A percentile compares a stretch with the other conserved stretches of the same genome.
Evolutionary conservation across 2,329 filamentous ascomycete genomes (phyloP).

Genomic region (Chaetomiaceae sp.): DNA sequence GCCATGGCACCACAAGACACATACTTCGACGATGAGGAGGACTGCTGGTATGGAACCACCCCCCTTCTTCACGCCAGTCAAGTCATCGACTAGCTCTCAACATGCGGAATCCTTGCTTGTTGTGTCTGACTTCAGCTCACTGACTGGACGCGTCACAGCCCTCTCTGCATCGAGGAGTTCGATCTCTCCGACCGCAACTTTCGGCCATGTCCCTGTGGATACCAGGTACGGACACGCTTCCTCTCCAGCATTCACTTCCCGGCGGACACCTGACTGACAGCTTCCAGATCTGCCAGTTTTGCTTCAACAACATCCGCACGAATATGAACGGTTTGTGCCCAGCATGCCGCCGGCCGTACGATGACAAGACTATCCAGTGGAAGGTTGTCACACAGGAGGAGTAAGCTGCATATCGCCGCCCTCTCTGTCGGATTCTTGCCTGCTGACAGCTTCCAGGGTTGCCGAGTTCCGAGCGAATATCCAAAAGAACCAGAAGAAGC

Average conservation of each 20-base stretch:
- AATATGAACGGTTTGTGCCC: constrained; percentile 97
- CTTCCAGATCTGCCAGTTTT: constrained; percentile 92
- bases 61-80: background rate
- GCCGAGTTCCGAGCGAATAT: constrained; percentile 72
- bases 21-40: constrained; percentile 68
- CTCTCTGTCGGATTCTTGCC: background rate
- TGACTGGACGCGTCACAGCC: constrained; percentile 49
- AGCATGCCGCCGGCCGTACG: constrained; percentile 92
- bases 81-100: too few relatives aligned
- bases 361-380: constrained; percentile 96
- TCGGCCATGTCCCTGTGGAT: constrained; percentile 92
- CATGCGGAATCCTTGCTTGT: too few relatives aligned
- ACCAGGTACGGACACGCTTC: constrained; percentile 65
- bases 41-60: constrained; percentile 53
- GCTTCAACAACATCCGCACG: constrained; percentile 98
- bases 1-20: constrained; percentile 64
- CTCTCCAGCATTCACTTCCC: background rate
- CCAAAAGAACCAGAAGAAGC: constrained; percentile 89
- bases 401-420: constrained; percentile 49
- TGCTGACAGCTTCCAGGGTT: constrained; percentile 45
- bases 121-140: constrained; percentile 15
- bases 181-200: constrained; percentile 97
- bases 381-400: constrained; percentile 94
- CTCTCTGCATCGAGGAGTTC: constrained; percentile 97
- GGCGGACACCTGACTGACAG: constrained; percentile 9